Percentiles rank a stretch among this genome's conserved stretches.
Evolutionary conservation across 1,139 yeast genomes (phyloP).

Genomic region (Magnusiomyces tetraspermus): DNA sequence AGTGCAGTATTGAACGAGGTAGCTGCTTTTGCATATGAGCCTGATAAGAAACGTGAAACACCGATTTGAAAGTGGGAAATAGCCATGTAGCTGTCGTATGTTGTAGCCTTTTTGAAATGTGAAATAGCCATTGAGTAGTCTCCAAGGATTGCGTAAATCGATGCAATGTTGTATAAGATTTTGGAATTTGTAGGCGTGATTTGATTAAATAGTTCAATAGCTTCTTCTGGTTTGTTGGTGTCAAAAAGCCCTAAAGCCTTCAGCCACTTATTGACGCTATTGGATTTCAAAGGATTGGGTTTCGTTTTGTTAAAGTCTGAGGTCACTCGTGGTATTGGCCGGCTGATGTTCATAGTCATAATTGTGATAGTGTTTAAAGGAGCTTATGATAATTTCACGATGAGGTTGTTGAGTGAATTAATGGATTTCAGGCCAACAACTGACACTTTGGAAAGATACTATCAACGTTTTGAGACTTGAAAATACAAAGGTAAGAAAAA

Average conservation of each 20-base stretch:
- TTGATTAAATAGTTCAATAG: constrained; percentile 7
- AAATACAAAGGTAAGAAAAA: no score
- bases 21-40: constrained; percentile 19
- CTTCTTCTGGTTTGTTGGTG: constrained; percentile 8
- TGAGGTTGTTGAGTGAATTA: background rate
- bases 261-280: constrained; percentile 12
- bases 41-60: constrained; percentile 20
- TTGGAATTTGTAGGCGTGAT: constrained; percentile 13
- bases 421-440: no score
- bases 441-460: no score
- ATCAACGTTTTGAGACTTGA: no score
- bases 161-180: constrained; percentile 18
- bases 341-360: background rate
- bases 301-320: background rate
- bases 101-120: constrained; percentile 16
- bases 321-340: background rate
- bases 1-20: constrained; percentile 20
- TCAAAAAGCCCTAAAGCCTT: constrained; percentile 12
- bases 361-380: no score
- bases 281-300: constrained; percentile 2
- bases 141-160: constrained; percentile 16
- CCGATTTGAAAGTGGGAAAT: constrained; percentile 23
- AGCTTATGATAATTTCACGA: background rate
- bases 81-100: constrained; percentile 21
- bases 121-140: constrained; percentile 15